These are phyloP conservation scores for Astrephomene gubernaculifera DNA, from an alignment of 139 green algal genomes.

Conservation along the genomic window DNA sequence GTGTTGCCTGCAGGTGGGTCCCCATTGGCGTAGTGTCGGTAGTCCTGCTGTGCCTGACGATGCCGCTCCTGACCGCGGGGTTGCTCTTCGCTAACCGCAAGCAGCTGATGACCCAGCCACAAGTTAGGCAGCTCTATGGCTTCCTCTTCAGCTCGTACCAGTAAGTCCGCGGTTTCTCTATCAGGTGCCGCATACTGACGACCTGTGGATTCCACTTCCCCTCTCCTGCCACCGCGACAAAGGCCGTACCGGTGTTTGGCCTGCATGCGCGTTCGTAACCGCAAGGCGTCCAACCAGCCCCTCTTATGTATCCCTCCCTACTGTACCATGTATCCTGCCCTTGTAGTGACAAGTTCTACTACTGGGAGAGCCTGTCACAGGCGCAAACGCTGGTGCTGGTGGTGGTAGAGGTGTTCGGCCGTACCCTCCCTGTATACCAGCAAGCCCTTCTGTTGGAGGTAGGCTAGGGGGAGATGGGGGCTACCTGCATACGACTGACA, in stretches of 20 bases:
- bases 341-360: constrained; percentile 3
- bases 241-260: too few species aligned
- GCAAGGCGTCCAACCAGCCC: too few species aligned
- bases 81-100: not conserved
- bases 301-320: too few species aligned
- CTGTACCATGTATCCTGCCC: too few species aligned
- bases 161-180: too few species aligned
- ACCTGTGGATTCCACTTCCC: too few species aligned
- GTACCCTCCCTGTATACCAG: not conserved
- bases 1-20: not conserved
- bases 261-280: too few species aligned
- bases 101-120: not conserved
- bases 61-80: not conserved
- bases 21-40: constrained; percentile 11
- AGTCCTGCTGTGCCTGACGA: constrained; percentile 12
- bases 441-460: constrained; percentile 21
- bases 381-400: constrained; percentile 26
- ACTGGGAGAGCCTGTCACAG: constrained; percentile 4
- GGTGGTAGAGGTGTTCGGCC: constrained; percentile 28
- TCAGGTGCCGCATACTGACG: too few species aligned
- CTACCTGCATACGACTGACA: too few species aligned
- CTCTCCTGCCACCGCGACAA: too few species aligned
- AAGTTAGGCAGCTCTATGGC: constrained; percentile 1
- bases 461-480: too few species aligned
- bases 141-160: constrained; percentile 31